phyloP scores from a whole-genome alignment of 257 asterid genomes.

The Cruciata laevipes region DNA sequence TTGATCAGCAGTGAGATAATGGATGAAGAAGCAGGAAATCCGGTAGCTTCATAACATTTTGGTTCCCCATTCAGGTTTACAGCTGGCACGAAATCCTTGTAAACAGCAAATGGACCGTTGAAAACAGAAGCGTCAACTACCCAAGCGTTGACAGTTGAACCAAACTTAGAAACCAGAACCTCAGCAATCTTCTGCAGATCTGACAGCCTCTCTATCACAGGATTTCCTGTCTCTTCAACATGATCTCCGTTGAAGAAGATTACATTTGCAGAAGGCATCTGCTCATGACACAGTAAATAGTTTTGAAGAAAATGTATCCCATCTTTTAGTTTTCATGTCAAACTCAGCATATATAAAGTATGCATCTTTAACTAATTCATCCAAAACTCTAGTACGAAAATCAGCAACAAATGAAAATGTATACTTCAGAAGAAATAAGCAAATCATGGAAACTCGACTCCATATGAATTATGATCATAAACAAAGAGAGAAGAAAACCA shows the following conservation, averaged over 20 bases:
- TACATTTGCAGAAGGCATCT: conserved; percentile 88
- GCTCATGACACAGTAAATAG: conserved; percentile 15
- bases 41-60: conserved; percentile 57
- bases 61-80: conserved; percentile 80
- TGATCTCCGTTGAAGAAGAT: conserved; percentile 84
- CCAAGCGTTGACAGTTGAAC: conserved; percentile 73
- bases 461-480: not conserved
- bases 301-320: conserved; percentile 5
- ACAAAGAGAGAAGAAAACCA: conserved; percentile 18
- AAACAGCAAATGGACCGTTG: conserved; percentile 86
- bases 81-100: conserved; percentile 77
- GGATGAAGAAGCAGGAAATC: conserved; percentile 80
- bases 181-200: conserved; percentile 68
- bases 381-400: not conserved
- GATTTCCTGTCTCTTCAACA: conserved; percentile 67
- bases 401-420: not conserved
- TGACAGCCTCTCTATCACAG: conserved; percentile 79
- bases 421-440: not conserved
- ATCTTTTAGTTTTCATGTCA: not conserved
- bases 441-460: not conserved
- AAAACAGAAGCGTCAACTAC: conserved; percentile 76
- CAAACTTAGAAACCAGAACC: conserved; percentile 73
- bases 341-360: not conserved
- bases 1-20: conserved; percentile 57
- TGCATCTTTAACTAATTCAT: not conserved